Evolutionary conservation across 2,329 filamentous ascomycete genomes (phyloP), one percentile per base, ranked within the genome.

Genomic region (Diaporthe destruens): DNA sequence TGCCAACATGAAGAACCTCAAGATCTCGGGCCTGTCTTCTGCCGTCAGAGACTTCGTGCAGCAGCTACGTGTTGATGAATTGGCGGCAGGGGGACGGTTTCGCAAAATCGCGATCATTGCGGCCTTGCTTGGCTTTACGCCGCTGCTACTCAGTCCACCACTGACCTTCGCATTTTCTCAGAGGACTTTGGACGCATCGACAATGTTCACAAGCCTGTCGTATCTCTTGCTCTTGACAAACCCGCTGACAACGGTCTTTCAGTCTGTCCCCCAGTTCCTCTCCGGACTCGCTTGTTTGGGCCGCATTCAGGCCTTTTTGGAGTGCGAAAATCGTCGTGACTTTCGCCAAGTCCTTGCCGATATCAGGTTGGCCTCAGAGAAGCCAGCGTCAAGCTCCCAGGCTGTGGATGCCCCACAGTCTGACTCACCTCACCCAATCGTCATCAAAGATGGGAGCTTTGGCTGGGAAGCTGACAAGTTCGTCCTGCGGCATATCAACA

Each of bases 221-320:
- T 81, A 81, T 68, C 74, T 85, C 14, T 66, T 79, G 0, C 77
- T 85, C 0, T 74, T 85, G 1, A 77, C 80, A 0, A 70, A 73
- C 2, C 83, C 83, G 0, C 74, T 85, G 0, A 57, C 76, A 0
- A 36, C 53, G 6, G 54, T 84, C 0, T 80, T 85, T 14, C 80
- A 84, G 57, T 73, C 65, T 1, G 73, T 84, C 4, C 82, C 83
- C 0, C 36, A 47, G 0, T 59, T 84, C 0, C 74, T 84, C 18
- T 77, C 80, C 0, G 79, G 77, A 0, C 49, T 84, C 25, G 76
- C 79, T 0, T 84, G 82, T 65, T 70, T 81, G 7, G 72, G 75
- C 32, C 78, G 82, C 2, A 80, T 85, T 1, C 82, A 84, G 53
- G 75, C 70, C 0, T 84, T 83, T n/a, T 74, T 86, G 0, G 81